These are phyloP conservation scores for Solanum chacoense DNA, from an alignment of 305 asterid species.

Conservation along the genomic window DNA sequence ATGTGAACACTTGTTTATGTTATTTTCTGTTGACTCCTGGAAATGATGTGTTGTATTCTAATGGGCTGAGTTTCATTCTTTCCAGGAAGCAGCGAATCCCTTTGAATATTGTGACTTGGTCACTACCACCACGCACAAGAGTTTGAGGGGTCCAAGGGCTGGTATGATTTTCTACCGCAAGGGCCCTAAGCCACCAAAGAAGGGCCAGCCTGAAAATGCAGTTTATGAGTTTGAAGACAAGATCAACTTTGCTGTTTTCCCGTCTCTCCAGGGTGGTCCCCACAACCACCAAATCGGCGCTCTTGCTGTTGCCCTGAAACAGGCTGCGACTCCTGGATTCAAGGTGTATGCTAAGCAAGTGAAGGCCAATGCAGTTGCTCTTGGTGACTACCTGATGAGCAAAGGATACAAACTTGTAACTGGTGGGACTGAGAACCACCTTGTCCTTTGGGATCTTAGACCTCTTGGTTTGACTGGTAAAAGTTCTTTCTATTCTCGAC, in stretches of 20 bases:
- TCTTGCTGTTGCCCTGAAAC: slow-evolving; percentile 91
- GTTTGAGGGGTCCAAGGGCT: slow-evolving; percentile 92
- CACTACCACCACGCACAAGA: slow-evolving; percentile 96
- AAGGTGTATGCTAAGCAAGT: slow-evolving; percentile 91
- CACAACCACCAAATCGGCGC: slow-evolving; percentile 98
- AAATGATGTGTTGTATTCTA: background rate
- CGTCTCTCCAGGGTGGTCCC: slow-evolving; percentile 95
- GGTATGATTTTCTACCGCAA: slow-evolving; percentile 96
- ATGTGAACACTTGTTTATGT: background rate
- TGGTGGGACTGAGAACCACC: slow-evolving; percentile 96
- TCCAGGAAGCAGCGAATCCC: slow-evolving; percentile 81
- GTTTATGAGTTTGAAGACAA: slow-evolving; percentile 91
- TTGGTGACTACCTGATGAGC: slow-evolving; percentile 80
- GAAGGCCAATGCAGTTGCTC: slow-evolving; percentile 84
- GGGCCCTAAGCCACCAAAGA: slow-evolving; percentile 94
- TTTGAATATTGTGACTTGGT: slow-evolving; percentile 86
- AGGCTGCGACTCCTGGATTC: slow-evolving; percentile 68
- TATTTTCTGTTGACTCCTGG: background rate
- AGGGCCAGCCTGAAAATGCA: slow-evolving; percentile 86
- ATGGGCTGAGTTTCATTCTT: background rate
- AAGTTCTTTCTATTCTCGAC: background rate
- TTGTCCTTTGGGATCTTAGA: slow-evolving; percentile 94
- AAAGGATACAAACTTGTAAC: slow-evolving; percentile 84
- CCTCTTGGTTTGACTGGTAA: slow-evolving; percentile 97
- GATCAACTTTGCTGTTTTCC: slow-evolving; percentile 94